A percentile compares a stretch with the other conserved stretches of the same genome.
These are phyloP conservation scores for Camillea tinctor DNA, from an alignment of 2,329 filamentous ascomycete species.

Conservation along the genomic window DNA sequence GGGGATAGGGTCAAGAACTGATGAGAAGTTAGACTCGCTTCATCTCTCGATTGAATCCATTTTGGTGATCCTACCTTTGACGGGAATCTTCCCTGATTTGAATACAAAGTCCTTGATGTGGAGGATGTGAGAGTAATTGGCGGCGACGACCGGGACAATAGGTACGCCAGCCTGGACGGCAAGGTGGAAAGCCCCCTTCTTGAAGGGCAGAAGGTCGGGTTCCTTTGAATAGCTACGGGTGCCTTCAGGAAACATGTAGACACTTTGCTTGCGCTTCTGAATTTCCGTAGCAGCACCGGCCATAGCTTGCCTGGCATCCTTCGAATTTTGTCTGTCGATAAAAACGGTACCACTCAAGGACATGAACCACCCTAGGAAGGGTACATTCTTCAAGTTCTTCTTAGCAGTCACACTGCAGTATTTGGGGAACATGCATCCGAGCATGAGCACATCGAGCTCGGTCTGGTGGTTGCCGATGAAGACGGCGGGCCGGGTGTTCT, in stretches of 20 bases:
- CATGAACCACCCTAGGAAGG: constrained; percentile 96
- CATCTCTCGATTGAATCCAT: background rate
- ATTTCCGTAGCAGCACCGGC: constrained; percentile 80
- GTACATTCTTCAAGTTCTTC: constrained; percentile 72
- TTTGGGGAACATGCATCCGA: constrained; percentile 83
- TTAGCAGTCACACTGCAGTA: constrained; percentile 95
- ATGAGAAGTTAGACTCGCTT: constrained; percentile 7
- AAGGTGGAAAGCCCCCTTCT: constrained; percentile 97
- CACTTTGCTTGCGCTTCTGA: constrained; percentile 66
- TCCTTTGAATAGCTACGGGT: constrained; percentile 86
- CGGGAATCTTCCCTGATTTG: constrained; percentile 66
- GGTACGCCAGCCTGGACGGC: constrained; percentile 92
- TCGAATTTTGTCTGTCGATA: constrained; percentile 85
- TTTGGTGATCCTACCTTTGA: constrained; percentile 61
- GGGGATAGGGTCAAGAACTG: constrained; percentile 77
- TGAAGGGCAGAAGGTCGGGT: constrained; percentile 86
- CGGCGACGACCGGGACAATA: constrained; percentile 80
- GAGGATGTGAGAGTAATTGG: constrained; percentile 75
- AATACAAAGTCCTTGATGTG: constrained; percentile 65
- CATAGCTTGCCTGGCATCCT: constrained; percentile 83
- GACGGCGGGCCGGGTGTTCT: constrained; percentile 73
- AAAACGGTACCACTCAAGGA: constrained; percentile 84
- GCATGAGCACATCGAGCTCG: constrained; percentile 90
- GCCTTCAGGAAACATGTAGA: constrained; percentile 89
- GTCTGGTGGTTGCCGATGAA: constrained; percentile 96